Conservation (phyloP, 73 alveolate genomes). For the Tetrahymena malaccensis region DNA sequence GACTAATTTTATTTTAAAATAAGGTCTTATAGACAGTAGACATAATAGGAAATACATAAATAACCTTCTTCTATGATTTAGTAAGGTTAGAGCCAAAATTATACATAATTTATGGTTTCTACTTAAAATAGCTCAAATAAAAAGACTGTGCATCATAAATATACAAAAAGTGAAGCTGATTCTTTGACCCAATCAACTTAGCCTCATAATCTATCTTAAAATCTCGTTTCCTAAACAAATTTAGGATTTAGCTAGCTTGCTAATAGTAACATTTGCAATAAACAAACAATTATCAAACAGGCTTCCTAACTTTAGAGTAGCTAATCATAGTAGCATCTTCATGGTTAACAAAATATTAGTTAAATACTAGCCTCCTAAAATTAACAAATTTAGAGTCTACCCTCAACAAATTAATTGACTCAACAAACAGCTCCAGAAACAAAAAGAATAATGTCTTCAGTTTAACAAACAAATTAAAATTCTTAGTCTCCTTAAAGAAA, state of each 20-base stretch:
- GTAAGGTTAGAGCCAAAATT: neutral
- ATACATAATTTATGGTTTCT: neutral
- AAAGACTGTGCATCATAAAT: neutral
- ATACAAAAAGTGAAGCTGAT: neutral
- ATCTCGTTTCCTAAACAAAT: neutral
- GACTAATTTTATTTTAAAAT: neutral
- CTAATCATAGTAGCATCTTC: neutral
- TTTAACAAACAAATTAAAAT: neutral
- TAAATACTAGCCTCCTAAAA: neutral
- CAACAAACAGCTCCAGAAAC: neutral
- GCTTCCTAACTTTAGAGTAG: neutral
- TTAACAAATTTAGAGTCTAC: neutral
- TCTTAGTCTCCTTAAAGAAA: neutral
- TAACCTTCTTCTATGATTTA: neutral
- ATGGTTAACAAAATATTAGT: neutral
- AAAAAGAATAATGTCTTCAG: neutral
- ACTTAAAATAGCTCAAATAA: neutral
- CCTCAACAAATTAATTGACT: neutral
- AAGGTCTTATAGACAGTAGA: neutral
- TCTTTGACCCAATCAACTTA: neutral
- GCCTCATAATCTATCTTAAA: neutral
- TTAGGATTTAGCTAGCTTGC: neutral
- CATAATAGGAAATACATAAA: neutral
- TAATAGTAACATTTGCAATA: neutral
- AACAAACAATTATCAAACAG: neutral